Conservation (phyloP, 2,329 filamentous ascomycete species). For the Dothidotthia symphoricarpi region DNA sequence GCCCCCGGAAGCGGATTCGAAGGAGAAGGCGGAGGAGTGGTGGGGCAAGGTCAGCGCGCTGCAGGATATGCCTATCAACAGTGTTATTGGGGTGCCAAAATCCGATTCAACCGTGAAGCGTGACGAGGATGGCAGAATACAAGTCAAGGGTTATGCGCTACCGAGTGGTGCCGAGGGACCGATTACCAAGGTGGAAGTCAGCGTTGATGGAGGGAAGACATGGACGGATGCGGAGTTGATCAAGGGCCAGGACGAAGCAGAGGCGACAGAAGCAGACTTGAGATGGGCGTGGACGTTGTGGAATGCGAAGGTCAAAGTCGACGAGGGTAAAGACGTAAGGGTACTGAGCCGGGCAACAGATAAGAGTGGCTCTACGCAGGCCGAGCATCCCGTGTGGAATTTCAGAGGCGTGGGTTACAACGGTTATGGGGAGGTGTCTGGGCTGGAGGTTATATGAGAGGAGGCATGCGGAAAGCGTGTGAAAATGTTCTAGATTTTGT, state of each 20-base stretch:
- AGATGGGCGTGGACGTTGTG: conserved; percentile 61
- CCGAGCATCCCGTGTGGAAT: conserved; percentile 55
- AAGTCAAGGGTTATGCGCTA: conserved; percentile 57
- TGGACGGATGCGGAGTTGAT: conserved; percentile 52
- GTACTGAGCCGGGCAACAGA: conserved; percentile 59
- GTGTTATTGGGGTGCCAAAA: conserved; percentile 52
- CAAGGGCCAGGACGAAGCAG: conserved; percentile 14
- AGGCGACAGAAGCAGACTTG: conserved; percentile 27
- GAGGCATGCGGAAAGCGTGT: neutral
- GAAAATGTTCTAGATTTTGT: neutral
- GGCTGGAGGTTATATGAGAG: conserved; percentile 46
- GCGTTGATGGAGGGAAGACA: conserved; percentile 48
- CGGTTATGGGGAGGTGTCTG: conserved; percentile 56
- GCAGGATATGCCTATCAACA: conserved; percentile 58
- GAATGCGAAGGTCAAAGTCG: conserved; percentile 47
- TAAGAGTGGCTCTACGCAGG: conserved; percentile 53
- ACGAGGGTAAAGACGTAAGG: conserved; percentile 43
- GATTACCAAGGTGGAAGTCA: conserved; percentile 55
- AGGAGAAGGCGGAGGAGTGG: conserved; percentile 52
- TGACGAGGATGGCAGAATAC: conserved; percentile 44
- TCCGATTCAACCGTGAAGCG: conserved; percentile 45
- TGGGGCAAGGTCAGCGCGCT: conserved; percentile 54
- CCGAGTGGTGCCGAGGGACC: conserved; percentile 55
- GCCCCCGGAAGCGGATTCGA: conserved; percentile 51
- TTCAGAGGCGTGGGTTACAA: conserved; percentile 60